Conservation (phyloP, 2,329 filamentous ascomycete genomes). For the Dothidotthia symphoricarpi region DNA sequence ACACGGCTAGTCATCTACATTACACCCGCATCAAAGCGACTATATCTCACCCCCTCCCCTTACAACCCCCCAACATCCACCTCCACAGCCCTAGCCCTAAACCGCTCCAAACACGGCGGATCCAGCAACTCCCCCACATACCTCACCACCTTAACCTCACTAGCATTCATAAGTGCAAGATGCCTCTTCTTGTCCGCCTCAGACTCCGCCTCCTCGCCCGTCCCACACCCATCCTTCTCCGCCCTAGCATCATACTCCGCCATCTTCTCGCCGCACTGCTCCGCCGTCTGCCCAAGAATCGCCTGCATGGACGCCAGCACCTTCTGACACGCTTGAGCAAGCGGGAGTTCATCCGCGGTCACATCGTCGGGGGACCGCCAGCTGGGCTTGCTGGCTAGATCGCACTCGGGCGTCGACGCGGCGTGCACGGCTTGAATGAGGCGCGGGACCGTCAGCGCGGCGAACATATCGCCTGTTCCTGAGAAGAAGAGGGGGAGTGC, state of each 20-base stretch:
- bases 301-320: constrained; percentile 92
- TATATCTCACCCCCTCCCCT: not conserved
- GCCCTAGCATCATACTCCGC: constrained; percentile 47
- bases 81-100: constrained; percentile 49
- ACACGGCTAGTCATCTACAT: no score
- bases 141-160: constrained; percentile 79
- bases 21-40: no score
- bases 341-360: constrained; percentile 66
- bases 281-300: constrained; percentile 67
- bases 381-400: constrained; percentile 55
- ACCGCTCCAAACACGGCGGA: constrained; percentile 66
- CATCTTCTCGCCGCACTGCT: constrained; percentile 66
- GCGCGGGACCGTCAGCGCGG: constrained; percentile 81
- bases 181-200: constrained; percentile 58
- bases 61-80: constrained; percentile 9
- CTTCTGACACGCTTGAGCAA: constrained; percentile 80
- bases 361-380: constrained; percentile 81
- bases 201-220: constrained; percentile 44
- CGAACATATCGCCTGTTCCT: constrained; percentile 98
- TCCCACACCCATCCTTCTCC: constrained; percentile 46
- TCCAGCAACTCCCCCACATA: constrained; percentile 67
- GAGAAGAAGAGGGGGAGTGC: constrained; percentile 91
- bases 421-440: constrained; percentile 75
- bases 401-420: constrained; percentile 29
- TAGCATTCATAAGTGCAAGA: constrained; percentile 74